Evolutionary conservation across 306 rosid species (phyloP), one percentile per base, ranked within the genome.

Genomic region (Vigna mungo): DNA sequence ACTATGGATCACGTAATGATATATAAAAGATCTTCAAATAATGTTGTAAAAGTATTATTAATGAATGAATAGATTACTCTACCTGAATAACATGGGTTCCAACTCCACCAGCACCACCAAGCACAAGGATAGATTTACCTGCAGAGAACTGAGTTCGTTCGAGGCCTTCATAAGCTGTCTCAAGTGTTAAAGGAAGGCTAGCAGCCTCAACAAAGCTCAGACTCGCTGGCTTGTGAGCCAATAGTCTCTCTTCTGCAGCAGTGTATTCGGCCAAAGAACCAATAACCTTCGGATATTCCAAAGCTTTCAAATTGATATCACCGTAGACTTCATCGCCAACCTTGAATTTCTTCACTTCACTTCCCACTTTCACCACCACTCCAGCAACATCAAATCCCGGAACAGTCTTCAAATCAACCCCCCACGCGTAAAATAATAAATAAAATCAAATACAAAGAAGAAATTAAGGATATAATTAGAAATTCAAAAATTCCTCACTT

Each of bases 51-150:
- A 20, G 21, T 0, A 20, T 20, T 20, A 25, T 1, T 44, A 10
- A 44, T 44, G 48, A 44, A 68, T 23, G 3, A 25, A 11, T 6
- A 68, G 55, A 3, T 70, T 36, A 21, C 7, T n/a, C 2, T 52
- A 91, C 92, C 90, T 91, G 94, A 75, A 91, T 83, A 55, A 80
- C 25, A 6, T 36, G 85, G 32, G 90, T 78, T 77, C 96, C 96
- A 36, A 89, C 89, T 52, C 92, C 94, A 11, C 94, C 94, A 20
- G 89, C 92, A 60, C 93, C 96, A 32, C 94, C 92, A 13, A 91
- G 78, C 74, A 91, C 89, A 62, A 89, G 89, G 47, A 91, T 59
- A 14, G 92, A 89, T 75, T 91, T 77, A 0, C 87, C 89, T 17
- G 88, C 79, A 58, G 88, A 85, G 18, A 89, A 74, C 43, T 44